Percentiles rank a stretch among this genome's conserved stretches.
These are phyloP conservation scores for Coemansia sp. DNA, from an alignment of 192 early-diverging fungal species.

Conservation along the genomic window DNA sequence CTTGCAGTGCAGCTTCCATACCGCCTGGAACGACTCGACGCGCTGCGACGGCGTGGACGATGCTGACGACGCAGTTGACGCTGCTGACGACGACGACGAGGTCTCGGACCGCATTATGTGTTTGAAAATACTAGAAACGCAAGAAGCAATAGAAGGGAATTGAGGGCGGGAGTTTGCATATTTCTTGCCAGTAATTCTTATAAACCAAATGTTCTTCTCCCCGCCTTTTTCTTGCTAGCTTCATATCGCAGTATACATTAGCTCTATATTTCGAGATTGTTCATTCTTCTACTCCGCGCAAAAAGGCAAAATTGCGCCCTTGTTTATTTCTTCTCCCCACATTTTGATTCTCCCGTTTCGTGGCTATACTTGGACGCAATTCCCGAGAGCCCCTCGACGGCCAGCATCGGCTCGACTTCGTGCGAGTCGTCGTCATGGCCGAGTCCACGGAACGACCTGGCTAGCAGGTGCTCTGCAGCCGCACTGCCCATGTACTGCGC, in stretches of 20 bases:
- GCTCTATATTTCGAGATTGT: no score
- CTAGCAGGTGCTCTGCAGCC: conserved; percentile 64
- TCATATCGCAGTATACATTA: no score
- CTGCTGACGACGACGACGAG: neutral
- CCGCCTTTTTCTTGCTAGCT: no score
- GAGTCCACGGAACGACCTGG: conserved; percentile 76
- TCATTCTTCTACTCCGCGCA: no score
- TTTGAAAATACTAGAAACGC: conserved; percentile 6
- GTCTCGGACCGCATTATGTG: conserved; percentile 1
- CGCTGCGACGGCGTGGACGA: conserved; percentile 7
- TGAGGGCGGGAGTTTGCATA: no score
- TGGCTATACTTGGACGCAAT: conserved; percentile 74
- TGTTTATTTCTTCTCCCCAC: no score
- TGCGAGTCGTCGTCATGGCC: conserved; percentile 55
- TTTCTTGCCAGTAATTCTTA: no score
- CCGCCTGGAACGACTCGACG: conserved; percentile 41
- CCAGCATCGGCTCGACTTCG: conserved; percentile 23
- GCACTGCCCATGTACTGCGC: conserved; percentile 47
- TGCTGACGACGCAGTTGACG: neutral
- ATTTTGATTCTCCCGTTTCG: conserved; percentile 50
- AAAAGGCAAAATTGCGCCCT: no score
- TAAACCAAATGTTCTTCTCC: conserved; percentile 1
- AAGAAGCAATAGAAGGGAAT: no score
- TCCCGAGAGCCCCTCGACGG: conserved; percentile 74
- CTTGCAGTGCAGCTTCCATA: conserved; percentile 48